phyloP scores from a whole-genome alignment of 2,329 filamentous ascomycete species.

The Aspergillus alliaceus region DNA sequence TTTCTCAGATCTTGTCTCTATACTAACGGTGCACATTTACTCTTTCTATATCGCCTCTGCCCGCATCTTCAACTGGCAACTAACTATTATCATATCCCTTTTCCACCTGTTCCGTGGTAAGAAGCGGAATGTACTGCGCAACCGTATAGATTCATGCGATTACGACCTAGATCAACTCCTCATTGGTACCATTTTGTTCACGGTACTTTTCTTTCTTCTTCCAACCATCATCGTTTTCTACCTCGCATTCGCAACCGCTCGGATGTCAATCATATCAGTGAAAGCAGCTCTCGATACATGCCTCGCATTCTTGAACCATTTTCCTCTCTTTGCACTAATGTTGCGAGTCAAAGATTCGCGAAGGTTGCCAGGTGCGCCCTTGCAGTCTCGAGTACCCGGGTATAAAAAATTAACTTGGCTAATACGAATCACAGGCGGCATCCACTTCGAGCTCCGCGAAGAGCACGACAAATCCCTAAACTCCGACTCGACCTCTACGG shows the following conservation, averaged over 20 bases:
- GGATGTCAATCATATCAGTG: slow-evolving; percentile 91
- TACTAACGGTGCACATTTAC: slow-evolving; percentile 93
- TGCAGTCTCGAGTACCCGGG: slow-evolving; percentile 5
- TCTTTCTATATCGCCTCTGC: slow-evolving; percentile 97
- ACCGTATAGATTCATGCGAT: slow-evolving; percentile 97
- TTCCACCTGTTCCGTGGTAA: slow-evolving; percentile 98
- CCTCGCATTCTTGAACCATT: slow-evolving; percentile 93
- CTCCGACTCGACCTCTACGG: slow-evolving; percentile 52
- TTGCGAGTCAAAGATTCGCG: slow-evolving; percentile 88
- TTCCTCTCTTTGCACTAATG: slow-evolving; percentile 96
- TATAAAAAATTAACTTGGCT: slow-evolving; percentile 4
- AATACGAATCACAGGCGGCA: slow-evolving; percentile 58
- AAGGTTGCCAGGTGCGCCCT: slow-evolving; percentile 71
- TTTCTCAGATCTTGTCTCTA: slow-evolving; percentile 88
- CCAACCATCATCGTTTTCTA: slow-evolving; percentile 97
- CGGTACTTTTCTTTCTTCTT: slow-evolving; percentile 87
- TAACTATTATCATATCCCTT: slow-evolving; percentile 93
- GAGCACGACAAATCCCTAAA: slow-evolving; percentile 50
- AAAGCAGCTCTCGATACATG: slow-evolving; percentile 91
- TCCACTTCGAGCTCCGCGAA: slow-evolving; percentile 86
- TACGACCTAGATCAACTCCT: slow-evolving; percentile 97
- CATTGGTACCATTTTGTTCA: slow-evolving; percentile 94
- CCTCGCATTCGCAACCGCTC: slow-evolving; percentile 87
- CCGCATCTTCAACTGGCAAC: slow-evolving; percentile 97
- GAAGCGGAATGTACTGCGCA: slow-evolving; percentile 94